A percentile compares a stretch with the other conserved stretches of the same genome.
phyloP scores from a whole-genome alignment of 805 yeast species.

The Schwanniomyces occidentalis region DNA sequence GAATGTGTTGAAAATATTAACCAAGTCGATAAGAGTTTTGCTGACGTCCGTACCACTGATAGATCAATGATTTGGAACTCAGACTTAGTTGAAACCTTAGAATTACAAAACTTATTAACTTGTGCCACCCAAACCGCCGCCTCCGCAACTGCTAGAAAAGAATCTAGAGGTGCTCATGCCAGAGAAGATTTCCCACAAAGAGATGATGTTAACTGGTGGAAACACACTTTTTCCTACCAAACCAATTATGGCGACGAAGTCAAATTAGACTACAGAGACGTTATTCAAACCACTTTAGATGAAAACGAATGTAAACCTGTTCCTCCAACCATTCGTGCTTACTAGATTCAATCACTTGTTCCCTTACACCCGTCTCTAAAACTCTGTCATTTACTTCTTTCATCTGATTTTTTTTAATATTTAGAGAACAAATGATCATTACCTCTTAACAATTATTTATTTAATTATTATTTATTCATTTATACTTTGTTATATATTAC shows the following conservation, averaged over 20 bases:
- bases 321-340: constrained; percentile 95
- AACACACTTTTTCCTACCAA: constrained; percentile 95
- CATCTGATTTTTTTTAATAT: too few relatives aligned
- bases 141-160: constrained; percentile 92
- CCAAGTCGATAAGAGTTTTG: constrained; percentile 71
- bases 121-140: constrained; percentile 95
- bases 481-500: too few relatives aligned
- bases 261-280: constrained; percentile 79
- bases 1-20: constrained; percentile 82
- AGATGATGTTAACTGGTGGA: constrained; percentile 97
- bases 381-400: neutral
- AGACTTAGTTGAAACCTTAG: constrained; percentile 93
- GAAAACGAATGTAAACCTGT: constrained; percentile 90
- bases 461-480: constrained; percentile 4
- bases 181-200: constrained; percentile 96
- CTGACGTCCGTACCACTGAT: constrained; percentile 82
- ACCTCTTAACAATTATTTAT: constrained; percentile 6
- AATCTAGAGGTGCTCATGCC: constrained; percentile 99
- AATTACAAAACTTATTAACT: constrained; percentile 92
- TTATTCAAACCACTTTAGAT: constrained; percentile 80
- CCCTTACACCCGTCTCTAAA: neutral
- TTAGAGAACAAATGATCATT: too few relatives aligned
- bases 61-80: constrained; percentile 99
- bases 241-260: constrained; percentile 66
- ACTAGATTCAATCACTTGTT: constrained; percentile 56